Evolutionary conservation across 176 grass and related monocot genomes (phyloP), one percentile per base, ranked within the genome.

Genomic region (Juncus inflexus): DNA sequence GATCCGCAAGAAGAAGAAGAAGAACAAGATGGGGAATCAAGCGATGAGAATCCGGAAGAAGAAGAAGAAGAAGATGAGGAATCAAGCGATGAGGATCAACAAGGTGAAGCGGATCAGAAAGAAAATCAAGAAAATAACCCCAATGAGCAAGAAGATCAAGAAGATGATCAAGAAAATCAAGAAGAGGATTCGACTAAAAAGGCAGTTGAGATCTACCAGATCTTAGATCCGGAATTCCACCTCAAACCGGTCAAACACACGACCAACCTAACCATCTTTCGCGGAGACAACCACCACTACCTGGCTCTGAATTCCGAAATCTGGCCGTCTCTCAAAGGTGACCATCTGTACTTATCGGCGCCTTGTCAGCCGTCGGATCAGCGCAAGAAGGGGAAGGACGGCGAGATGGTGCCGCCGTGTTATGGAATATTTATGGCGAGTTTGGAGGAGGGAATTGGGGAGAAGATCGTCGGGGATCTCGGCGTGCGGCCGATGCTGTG

Each of bases 291-390:
- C 4, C 7, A 37, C 10, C 40, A 37, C 3, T 67, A 67, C 28
- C 65, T 67, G 3, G 16, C 47, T 35, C 42, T 67, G 3, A 3
- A 12, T 42, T 0, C 64, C 36, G 16, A 52, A 37, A 16, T 52
- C 4, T 67, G 64, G 64, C 15, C 47, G 6, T 67, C 9, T 2
- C 43, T 67, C 51, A 12, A 67, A 36, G 19, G 64, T 12, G 65
- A 42, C 51, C 51, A 12, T 37, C 4, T 67, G 64, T 37, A 54
- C 65, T 35, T 54, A 43, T n/a, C 45, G 64, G 47, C 2, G n/a
- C 4, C 36, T 11, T 52, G 64, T 37, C 10, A 16, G 2, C 64
- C 64, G 7, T 37, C 64, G 35, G 42, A 15, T 12, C 4, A 47
- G 43, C 4, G 9, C 9, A 47, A 47, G 43, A 47, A 47, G 43